These are phyloP conservation scores for Backusella westeae DNA, from an alignment of 192 early-diverging fungal species.

Conservation along the genomic window DNA sequence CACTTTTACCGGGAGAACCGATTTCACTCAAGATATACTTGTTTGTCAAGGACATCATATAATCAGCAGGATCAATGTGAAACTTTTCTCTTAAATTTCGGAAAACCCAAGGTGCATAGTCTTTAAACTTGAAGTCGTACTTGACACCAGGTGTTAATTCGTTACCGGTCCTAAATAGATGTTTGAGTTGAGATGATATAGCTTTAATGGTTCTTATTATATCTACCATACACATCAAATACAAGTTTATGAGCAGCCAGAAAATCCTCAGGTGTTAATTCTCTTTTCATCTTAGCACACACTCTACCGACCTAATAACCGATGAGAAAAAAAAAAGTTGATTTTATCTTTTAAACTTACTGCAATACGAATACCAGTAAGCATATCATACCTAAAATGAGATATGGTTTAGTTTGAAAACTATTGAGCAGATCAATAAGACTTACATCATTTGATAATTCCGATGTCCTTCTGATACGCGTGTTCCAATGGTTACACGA, in stretches of 20 bases:
- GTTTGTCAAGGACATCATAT: constrained; percentile 91
- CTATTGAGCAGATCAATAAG: background rate
- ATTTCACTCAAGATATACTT: constrained; percentile 99
- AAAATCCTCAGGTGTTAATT: constrained; percentile 79
- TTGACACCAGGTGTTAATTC: constrained; percentile 91
- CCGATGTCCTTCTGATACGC: constrained; percentile 17
- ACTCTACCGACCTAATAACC: constrained; percentile 67
- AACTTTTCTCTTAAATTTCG: constrained; percentile 86
- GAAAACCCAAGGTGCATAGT: constrained; percentile 99
- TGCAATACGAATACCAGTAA: constrained; percentile 24
- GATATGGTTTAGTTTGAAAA: background rate
- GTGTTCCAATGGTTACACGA: constrained; percentile 52
- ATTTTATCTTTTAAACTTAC: background rate
- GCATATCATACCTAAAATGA: constrained; percentile 19
- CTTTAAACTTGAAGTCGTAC: constrained; percentile 99
- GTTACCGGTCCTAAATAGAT: constrained; percentile 87
- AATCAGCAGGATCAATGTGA: constrained; percentile 89
- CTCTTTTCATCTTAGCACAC: constrained; percentile 80
- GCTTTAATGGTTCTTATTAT: constrained; percentile 41
- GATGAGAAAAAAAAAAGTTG: background rate
- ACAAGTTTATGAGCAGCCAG: constrained; percentile 89
- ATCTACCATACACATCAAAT: constrained; percentile 83
- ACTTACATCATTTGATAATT: constrained; percentile 18
- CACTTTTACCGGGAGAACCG: constrained; percentile 95
- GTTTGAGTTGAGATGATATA: constrained; percentile 27